Evolutionary conservation across 805 yeast genomes (phyloP).

Genomic region (Cyberlindnera maritima): DNA sequence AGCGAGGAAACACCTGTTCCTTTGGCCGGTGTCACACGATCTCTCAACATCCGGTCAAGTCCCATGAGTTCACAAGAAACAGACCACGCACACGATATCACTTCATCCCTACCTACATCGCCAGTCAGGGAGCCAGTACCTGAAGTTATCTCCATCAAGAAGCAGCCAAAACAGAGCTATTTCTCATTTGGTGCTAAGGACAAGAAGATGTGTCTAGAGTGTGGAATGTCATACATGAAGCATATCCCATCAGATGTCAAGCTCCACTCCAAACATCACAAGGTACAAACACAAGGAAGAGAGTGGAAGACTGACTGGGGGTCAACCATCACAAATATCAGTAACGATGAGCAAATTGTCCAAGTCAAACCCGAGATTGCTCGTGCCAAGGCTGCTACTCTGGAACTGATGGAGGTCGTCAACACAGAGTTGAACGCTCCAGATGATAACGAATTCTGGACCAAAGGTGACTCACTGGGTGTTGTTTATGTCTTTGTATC

Average conservation of each 20-base stretch:
- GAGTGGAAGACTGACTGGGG: conserved; percentile 45
- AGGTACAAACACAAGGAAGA: conserved; percentile 40
- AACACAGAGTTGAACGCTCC: conserved; percentile 64
- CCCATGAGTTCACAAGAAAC: conserved; percentile 13
- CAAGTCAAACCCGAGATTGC: conserved; percentile 33
- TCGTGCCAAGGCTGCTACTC: conserved; percentile 33
- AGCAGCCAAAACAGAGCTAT: conserved; percentile 14
- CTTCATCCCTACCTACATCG: conserved; percentile 14
- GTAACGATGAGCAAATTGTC: conserved; percentile 30
- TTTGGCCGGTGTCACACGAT: not conserved
- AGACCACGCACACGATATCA: not conserved
- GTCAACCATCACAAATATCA: not conserved
- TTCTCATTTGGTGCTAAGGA: conserved; percentile 21
- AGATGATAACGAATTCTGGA: conserved; percentile 42
- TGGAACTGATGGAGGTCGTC: conserved; percentile 48
- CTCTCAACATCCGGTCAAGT: conserved; percentile 5
- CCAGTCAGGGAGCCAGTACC: not conserved
- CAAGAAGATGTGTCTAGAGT: conserved; percentile 39
- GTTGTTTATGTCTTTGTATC: conserved; percentile 49
- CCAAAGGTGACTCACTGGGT: conserved; percentile 32
- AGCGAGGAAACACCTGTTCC: not conserved
- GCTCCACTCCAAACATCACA: conserved; percentile 53
- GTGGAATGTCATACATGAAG: conserved; percentile 52
- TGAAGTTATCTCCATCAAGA: not conserved
- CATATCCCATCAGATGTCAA: conserved; percentile 41